Evolutionary conservation across 2,329 filamentous ascomycete species (phyloP), one percentile per base, ranked within the genome.

Genomic region (Xylariaceae sp.): DNA sequence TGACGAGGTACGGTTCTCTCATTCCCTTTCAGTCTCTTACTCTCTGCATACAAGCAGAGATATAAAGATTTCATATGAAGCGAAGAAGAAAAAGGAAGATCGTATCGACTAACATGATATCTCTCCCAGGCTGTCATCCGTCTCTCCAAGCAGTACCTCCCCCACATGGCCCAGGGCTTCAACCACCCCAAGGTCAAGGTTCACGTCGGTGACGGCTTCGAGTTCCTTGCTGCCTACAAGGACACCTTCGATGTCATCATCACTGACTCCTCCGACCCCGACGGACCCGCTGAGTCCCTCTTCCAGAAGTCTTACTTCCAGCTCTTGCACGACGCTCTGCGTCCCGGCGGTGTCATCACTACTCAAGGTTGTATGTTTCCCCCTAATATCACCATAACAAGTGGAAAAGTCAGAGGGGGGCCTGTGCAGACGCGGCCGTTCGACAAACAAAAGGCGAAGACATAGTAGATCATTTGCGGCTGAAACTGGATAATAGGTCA

Each of bases 281-380:
- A 97, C 76, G 94, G 94, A 65, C 94, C 94, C 37, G 94, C 94
- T 68, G 92, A 97, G 85, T 88, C 85, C 71, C 85, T 99, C 66
- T 99, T 99, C 88, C 86, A 97, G 85, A 97, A 97, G 84, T 88
- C 92, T 64, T 99, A 99, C 85, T 99, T 97, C 78, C 83, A 97
- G 83, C 87, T 99, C 68, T 85, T 99, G 64, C 83, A 88, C 76
- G 89, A 88, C 73, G 94, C 94, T 71, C 87, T 97, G 70, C 87
- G 90, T 68, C 91, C 96, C 72, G 93, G 92, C 78, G 94, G 94
- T 81, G 92, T 99, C 74, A 97, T 99, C 80, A 93, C 92, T 79
- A 99, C 94, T 75, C 94, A 99, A 97, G 94, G 94, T 99, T 96
- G 91, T 96, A 92, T 85, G 91, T 90, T 82, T 86, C 88, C 87